Evolutionary conservation across 306 rosid genomes (phyloP), one percentile per base, ranked within the genome.

Genomic region (Sphenostylis stenocarpa): DNA sequence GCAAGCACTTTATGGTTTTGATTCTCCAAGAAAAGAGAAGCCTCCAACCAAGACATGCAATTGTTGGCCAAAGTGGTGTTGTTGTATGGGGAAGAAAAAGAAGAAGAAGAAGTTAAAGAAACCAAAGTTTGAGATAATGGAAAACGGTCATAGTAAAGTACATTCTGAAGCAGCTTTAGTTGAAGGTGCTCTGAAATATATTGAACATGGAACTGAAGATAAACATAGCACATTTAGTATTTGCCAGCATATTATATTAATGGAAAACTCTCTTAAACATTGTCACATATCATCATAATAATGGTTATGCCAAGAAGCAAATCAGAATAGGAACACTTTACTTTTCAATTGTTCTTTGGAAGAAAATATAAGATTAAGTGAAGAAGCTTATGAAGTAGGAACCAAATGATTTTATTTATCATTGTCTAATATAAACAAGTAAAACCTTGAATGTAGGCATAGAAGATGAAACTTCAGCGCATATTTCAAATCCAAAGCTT

Each of bases 1-100:
- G 78, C 86, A 89, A 26, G 89, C 94, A 65, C 85, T 91, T 2
- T 91, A 91, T 76, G 94, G 97, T 39, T 87, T 38, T 80, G 92
- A 85, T 81, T 90, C 97, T 72, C 97, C 94, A 12, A 89, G 78
- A 45, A 83, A 51, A 51, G 86, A 80, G 66, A 91, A 87, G 79
- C 38, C 58, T 11, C 91, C 86, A 78, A 83, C 78, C n/a, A 86
- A 82, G 66, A 89, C 94, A 39, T 89, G 96, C 80, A 87, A 89
- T 44, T 89, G 91, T 60, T 86, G 85, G 90, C 78, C 86, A 4
- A 84, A 84, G 52, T 91, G 90, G 87, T 88, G 88, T 56, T 86
- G 85, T 31, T 83, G 67, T 63, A 74, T 75, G 47, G 80, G 79
- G 28, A 86, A 79, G 57, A 78, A n/a, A n/a, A n/a, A 57, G 57